Conservation (phyloP, 1,284 basidiomycete species). For the Termitomyces sp. region DNA sequence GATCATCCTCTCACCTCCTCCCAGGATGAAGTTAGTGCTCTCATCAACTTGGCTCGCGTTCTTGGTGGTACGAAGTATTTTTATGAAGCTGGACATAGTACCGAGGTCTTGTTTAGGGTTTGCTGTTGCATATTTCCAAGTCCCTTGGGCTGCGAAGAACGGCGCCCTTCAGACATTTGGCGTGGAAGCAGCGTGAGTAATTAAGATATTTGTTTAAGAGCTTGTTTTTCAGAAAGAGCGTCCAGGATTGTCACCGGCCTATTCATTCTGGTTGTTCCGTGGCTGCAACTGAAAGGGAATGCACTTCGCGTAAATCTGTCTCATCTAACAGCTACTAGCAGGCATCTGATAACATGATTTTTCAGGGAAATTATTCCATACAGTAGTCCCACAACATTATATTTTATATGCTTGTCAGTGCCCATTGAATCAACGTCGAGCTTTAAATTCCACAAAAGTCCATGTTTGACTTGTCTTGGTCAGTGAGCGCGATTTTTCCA, state of each 20-base stretch:
- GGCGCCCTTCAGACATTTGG: slow-evolving; percentile 57
- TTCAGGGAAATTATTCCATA: slow-evolving; percentile 15
- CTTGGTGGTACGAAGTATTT: slow-evolving; percentile 36
- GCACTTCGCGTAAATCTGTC: slow-evolving; percentile 36
- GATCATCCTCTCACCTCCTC: not conserved
- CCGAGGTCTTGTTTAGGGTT: slow-evolving; percentile 33
- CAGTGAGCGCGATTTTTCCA: not conserved
- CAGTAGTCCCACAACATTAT: not conserved
- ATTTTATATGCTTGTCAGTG: not conserved
- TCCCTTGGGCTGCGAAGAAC: slow-evolving; percentile 50
- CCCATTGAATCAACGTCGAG: no score
- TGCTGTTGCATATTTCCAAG: slow-evolving; percentile 60
- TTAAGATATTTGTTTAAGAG: not conserved
- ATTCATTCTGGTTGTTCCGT: slow-evolving; percentile 49
- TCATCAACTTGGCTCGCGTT: slow-evolving; percentile 54
- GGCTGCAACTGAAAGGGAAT: slow-evolving; percentile 46
- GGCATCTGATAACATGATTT: not conserved
- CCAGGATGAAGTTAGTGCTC: slow-evolving; percentile 54
- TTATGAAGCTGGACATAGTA: not conserved
- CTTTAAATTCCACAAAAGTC: no score
- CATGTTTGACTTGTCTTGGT: not conserved
- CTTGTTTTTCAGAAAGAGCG: not conserved
- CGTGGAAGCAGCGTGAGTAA: slow-evolving; percentile 47
- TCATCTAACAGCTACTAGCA: not conserved
- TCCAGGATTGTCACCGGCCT: slow-evolving; percentile 32